Evolutionary conservation across 768 basidiomycete genomes (phyloP), one percentile per base, ranked within the genome.

Genomic region (Rossbeevera mucosa): DNA sequence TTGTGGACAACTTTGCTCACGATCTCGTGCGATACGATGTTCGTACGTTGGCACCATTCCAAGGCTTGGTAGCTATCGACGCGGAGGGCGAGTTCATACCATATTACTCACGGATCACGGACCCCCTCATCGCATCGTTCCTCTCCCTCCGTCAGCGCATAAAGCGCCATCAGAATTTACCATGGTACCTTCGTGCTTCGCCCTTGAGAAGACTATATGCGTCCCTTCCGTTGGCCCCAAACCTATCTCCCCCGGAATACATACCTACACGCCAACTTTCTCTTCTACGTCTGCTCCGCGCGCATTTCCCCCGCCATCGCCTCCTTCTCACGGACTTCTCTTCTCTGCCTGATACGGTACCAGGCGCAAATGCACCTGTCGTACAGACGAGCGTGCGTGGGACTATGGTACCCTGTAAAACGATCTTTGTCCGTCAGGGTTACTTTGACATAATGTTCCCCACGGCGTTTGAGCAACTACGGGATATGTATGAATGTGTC

Each of bases 391-490:
- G 92, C 47, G 86, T 88, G 65, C 83, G 81, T 42, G 88, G 87
- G 54, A 79, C 80, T 44, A 94, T 90, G 63, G 86, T 98, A 2
- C 89, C 96, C 4, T 94, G 91, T 62, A 77, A 85, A 56, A 97
- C 91, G 13, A 78, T 96, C 51, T 82, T 95, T 60, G 96, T 99
- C 53, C 85, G 85, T 61, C 95, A 89, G 63, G 96, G 96, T 7
- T 94, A 85, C 73, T 99, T 99, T 69, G 96, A 99, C 68, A 98
- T 98, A 55, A 91, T 99, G 75, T 99, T 99, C 74, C 96, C 96
- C 9, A 98, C 95, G 12, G 75, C 91, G 65, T 97, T 97, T 58
- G 81, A 80, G 48, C 79, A 77, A 20, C 76, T 98, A 49, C 76
- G 89, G 44, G 91, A 95, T 65, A 90, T 94, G 82, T 97, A 97